phyloP scores from a whole-genome alignment of 1,284 basidiomycete genomes.

The Ustilago lituana region DNA sequence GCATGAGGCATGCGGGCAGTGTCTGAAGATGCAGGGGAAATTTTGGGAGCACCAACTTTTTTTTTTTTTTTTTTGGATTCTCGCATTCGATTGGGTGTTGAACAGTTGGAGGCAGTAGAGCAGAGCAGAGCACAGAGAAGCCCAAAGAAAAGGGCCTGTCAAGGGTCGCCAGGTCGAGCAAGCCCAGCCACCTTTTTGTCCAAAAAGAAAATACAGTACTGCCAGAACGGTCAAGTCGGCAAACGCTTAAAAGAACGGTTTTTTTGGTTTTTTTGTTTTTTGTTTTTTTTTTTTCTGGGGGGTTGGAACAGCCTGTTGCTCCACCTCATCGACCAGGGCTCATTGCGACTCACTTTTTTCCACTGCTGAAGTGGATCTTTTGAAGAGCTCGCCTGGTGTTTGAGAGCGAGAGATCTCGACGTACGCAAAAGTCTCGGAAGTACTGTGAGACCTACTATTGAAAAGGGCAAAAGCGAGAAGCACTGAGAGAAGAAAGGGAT shows the following conservation, averaged over 20 bases:
- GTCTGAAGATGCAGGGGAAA: slow-evolving; percentile 12
- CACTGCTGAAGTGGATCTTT: too few species aligned
- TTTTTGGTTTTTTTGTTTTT: neutral
- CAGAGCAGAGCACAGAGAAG: neutral
- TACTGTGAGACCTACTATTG: too few species aligned
- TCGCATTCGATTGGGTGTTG: slow-evolving; percentile 17
- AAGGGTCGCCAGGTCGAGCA: slow-evolving; percentile 11
- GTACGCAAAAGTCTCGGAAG: too few species aligned
- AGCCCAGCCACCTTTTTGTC: neutral
- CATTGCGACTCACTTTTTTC: neutral
- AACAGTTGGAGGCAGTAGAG: slow-evolving; percentile 3
- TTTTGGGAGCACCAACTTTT: slow-evolving; percentile 18
- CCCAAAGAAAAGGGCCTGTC: slow-evolving; percentile 3
- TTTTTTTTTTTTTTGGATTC: slow-evolving; percentile 11
- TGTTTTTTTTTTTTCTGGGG: slow-evolving; percentile 2
- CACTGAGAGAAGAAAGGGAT: too few species aligned
- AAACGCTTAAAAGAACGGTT: slow-evolving; percentile 3
- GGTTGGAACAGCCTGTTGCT: too few species aligned
- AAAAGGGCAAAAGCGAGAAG: too few species aligned
- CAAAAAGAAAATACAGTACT: neutral
- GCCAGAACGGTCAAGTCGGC: slow-evolving; percentile 5
- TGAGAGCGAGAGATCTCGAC: too few species aligned
- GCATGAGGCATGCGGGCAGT: slow-evolving; percentile 8
- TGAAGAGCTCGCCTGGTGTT: too few species aligned
- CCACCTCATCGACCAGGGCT: too few species aligned